Evolutionary conservation across 164 flowering plant species (phyloP).

Genomic region (Aristolochia contorta): DNA sequence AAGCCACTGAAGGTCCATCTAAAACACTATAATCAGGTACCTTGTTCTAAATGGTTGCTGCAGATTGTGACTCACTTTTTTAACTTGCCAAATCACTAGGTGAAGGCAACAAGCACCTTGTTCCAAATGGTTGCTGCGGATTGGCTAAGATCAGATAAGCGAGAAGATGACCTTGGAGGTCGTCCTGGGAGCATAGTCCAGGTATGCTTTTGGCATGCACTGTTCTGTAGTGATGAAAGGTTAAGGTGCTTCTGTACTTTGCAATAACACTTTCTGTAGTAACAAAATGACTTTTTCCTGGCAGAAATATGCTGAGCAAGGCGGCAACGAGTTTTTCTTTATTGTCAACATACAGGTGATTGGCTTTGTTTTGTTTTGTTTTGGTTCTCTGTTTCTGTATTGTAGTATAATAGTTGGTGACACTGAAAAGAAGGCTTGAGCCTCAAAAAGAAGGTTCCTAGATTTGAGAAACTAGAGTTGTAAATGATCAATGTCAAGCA

Average conservation of each 20-base stretch:
- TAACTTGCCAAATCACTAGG: constrained; percentile 21
- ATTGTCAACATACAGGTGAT: constrained; percentile 79
- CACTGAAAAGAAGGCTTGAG: too few species aligned
- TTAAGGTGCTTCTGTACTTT: too few species aligned
- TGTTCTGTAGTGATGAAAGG: neutral
- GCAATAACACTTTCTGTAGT: neutral
- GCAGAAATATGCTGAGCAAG: constrained; percentile 71
- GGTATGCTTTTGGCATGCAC: constrained; percentile 24
- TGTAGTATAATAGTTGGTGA: too few species aligned
- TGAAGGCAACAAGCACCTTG: constrained; percentile 60
- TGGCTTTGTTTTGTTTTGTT: too few species aligned
- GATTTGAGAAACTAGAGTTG: too few species aligned
- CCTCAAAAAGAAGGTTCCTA: too few species aligned
- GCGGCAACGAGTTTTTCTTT: constrained; percentile 83
- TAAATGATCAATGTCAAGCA: too few species aligned
- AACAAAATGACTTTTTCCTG: neutral
- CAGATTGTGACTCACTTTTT: neutral
- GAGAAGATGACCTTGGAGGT: constrained; percentile 77
- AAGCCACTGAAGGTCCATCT: too few species aligned
- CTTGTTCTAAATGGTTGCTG: too few species aligned
- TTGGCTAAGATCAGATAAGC: constrained; percentile 72
- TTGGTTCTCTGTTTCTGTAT: too few species aligned
- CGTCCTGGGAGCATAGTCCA: constrained; percentile 74
- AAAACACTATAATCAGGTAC: too few species aligned
- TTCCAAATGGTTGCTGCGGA: constrained; percentile 87